phyloP scores from a whole-genome alignment of 176 grass and related monocot species.

The Elymus sibiricus region DNA sequence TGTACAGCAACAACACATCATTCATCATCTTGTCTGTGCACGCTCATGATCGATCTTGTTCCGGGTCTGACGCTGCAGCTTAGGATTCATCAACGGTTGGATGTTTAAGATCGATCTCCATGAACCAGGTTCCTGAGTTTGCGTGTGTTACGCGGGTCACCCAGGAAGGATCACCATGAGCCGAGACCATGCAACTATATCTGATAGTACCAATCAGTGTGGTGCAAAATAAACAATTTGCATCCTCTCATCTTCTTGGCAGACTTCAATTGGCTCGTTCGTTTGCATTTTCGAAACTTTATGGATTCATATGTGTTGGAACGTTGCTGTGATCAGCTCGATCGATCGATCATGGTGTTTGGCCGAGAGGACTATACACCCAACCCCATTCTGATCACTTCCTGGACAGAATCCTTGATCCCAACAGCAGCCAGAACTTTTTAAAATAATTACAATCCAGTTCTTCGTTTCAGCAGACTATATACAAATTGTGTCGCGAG shows the following conservation, averaged over 20 bases:
- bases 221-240: background rate
- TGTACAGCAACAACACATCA: background rate
- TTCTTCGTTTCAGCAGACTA: background rate
- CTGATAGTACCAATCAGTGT: background rate
- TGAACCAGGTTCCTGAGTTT: background rate
- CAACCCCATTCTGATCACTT: background rate
- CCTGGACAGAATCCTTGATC: background rate
- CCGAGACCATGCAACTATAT: background rate
- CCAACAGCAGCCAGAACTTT: background rate
- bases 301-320: background rate
- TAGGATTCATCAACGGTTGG: background rate
- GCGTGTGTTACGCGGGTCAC: background rate
- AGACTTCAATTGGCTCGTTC: background rate
- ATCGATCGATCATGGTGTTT: background rate
- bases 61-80: background rate
- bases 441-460: background rate
- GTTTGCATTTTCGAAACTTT: background rate
- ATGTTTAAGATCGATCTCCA: background rate
- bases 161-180: background rate
- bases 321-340: background rate
- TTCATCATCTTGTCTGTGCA: background rate
- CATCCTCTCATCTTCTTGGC: background rate
- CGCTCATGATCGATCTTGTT: background rate
- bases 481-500: background rate
- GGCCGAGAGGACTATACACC: too few relatives aligned